These are phyloP conservation scores for Albatrellus sp. DNA, from an alignment of 1,284 basidiomycete species.

Conservation along the genomic window DNA sequence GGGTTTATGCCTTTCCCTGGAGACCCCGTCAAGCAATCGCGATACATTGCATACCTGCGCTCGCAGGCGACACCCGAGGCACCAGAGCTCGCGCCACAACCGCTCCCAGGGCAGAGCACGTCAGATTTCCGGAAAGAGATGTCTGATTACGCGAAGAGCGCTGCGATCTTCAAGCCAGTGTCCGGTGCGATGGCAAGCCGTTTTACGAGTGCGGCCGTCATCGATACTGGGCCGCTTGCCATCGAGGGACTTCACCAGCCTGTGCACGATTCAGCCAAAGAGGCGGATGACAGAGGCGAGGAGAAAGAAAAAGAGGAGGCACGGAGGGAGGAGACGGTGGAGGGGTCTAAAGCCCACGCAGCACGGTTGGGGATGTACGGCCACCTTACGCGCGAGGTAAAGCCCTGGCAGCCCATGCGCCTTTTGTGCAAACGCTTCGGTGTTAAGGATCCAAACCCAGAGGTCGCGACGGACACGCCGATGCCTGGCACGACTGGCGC, in stretches of 20 bases:
- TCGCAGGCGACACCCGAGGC: conserved; percentile 48
- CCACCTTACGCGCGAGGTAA: conserved; percentile 63
- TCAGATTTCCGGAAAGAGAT: conserved; percentile 77
- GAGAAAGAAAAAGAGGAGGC: conserved; percentile 31
- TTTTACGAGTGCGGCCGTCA: conserved; percentile 68
- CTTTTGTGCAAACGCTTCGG: conserved; percentile 93
- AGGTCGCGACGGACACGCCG: conserved; percentile 10
- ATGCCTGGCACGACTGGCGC: conserved; percentile 11
- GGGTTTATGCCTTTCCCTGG: conserved; percentile 86
- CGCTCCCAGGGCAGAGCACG: conserved; percentile 41
- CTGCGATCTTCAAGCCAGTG: conserved; percentile 85
- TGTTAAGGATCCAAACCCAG: conserved; percentile 67
- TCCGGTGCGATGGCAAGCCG: conserved; percentile 86
- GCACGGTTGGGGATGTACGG: conserved; percentile 84
- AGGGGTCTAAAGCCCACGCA: conserved; percentile 70
- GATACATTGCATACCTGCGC: conserved; percentile 76
- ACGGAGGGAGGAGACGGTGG: conserved; percentile 35
- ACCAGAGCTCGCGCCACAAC: conserved; percentile 29
- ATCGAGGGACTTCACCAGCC: conserved; percentile 69
- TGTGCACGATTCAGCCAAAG: conserved; percentile 23
- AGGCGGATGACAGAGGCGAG: conserved; percentile 16
- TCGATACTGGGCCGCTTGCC: conserved; percentile 52
- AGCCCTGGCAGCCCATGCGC: conserved; percentile 67
- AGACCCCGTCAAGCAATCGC: conserved; percentile 69
- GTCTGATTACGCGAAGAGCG: conserved; percentile 77